Base-by-base conservation (phyloP, 108 stramenopile genomes). In the Conticribra guillardii region DNA sequence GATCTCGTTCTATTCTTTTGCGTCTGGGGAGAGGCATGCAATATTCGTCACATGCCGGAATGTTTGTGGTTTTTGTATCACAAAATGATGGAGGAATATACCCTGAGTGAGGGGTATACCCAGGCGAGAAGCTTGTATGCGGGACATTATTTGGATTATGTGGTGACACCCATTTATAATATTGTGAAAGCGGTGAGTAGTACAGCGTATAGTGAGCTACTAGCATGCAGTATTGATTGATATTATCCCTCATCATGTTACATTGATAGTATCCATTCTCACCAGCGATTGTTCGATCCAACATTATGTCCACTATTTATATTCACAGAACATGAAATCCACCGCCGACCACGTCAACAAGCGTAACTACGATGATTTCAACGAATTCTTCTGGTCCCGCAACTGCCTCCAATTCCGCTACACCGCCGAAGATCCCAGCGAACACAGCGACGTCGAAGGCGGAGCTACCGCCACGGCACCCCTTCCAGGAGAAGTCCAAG, bases 341-440 rank as follows among this genome's bases (percentile, higher is more conserved):
- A 84, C 84, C 31, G 67, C 79, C 11, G 97, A 98, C 58, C 96
- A 98, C 58, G 60, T 73, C 54, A 88, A 95, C 60, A 88, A 83
- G 50, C 87, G 95, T 53, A 99, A 97, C 84, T 99, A 99, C 74
- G 98, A 99, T 58, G 98, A 99, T 72, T 93, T 96, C 80, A 99
- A 99, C 70, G 98, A 99, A 79, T 99, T 98, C 85, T 99, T 99
- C 82, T 99, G 98, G 98, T 95, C 94, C 11, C 83, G 95, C 27
- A 75, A 93, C 17, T 99, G 98, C 76, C 83, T 99, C 49, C 73
- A 78, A n/a, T 96, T 79, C 64, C 84, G 73, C 48, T 95, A 95
- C 76, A 87, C 88, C 19, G 72, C 69, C 51, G 85, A 79, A 44
- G 82, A 77, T 24, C 61, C 76, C 27, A 49, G 56, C 18, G 70